These are phyloP conservation scores for Naganishia cerealis DNA, from an alignment of 1,284 basidiomycete species.

Conservation along the genomic window DNA sequence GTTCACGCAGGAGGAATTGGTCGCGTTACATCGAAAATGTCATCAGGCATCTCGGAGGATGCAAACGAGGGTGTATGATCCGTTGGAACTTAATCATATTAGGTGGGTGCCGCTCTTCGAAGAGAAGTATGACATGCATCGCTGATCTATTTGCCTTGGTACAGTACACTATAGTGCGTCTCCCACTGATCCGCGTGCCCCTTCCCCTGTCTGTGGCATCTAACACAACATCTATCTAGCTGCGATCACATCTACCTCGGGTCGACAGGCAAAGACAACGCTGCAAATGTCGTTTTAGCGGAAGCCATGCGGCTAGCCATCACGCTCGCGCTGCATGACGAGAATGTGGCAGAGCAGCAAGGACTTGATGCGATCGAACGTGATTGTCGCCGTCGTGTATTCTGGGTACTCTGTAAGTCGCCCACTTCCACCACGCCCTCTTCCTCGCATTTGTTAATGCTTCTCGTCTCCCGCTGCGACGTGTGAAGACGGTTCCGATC, in stretches of 20 bases:
- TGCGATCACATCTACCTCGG: constrained; percentile 44
- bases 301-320: constrained; percentile 40
- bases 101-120: constrained; percentile 36
- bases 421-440: neutral
- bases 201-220: neutral
- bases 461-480: neutral
- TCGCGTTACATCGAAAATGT: constrained; percentile 38
- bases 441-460: neutral
- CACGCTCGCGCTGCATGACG: constrained; percentile 39
- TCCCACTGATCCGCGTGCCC: neutral
- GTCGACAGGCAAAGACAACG: constrained; percentile 37
- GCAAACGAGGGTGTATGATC: constrained; percentile 35
- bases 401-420: constrained; percentile 43
- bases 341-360: constrained; percentile 33
- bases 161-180: constrained; percentile 15
- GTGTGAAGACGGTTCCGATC: constrained; percentile 39
- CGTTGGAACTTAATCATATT: constrained; percentile 29
- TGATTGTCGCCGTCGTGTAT: constrained; percentile 41
- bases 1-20: constrained; percentile 37
- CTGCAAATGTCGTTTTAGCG: constrained; percentile 39
- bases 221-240: constrained; percentile 27
- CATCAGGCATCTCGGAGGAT: constrained; percentile 35
- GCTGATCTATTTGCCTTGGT: constrained; percentile 1
- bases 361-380: constrained; percentile 39
- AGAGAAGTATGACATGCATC: neutral